Evolutionary conservation across 192 early-diverging fungal species (phyloP), one percentile per base, ranked within the genome.

Genomic region (Phlyctochytrium arcticum): DNA sequence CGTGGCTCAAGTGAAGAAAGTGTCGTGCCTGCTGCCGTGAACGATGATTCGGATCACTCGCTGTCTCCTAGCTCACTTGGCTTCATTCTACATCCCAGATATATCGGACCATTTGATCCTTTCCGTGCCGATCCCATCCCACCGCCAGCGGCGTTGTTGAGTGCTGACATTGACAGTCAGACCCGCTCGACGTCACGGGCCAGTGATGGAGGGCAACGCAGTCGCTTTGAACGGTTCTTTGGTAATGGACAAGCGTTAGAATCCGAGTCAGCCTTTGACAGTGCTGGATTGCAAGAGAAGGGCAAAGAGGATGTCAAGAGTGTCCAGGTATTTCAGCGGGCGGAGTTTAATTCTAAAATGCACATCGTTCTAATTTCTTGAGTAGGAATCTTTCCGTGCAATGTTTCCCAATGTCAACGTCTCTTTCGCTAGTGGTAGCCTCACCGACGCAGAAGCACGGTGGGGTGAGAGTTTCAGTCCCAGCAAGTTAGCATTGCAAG

Each of bases 41-140:
- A 33, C 15, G 57, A 58, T 19, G 48, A 50, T 10, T 17, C 46
- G 17, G 60, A 70, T 21, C 53, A 63, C 9, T 36, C 26, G 17
- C 19, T 63, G 26, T 54, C 55, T 5, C 62, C 50, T 17, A 36
- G 46, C 34, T 61, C 57, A 12, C 21, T 75, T 50, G 81, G 81
- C 7, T 80, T 64, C 33, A 75, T 53, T 32, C 35, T 77, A 6
- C 68, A 75, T 62, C 77, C 76, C 21, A 74, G 57, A 21, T 83
- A 83, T 50, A 74, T 50, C 37, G 81, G 81, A 7, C 69, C 76
- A 3, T 80, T 83, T 60, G 69, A 83, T 72, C 81, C 81, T 0
- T 83, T 83, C 57, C 48, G 72, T 3, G 70, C 54, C 8, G 77
- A 80, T 48, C 66, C 65, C 3, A 44, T 75, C 17, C 56, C 19